These are phyloP conservation scores for Blastobotrys niveus DNA, from an alignment of 1,139 yeast genomes.

Conservation along the genomic window DNA sequence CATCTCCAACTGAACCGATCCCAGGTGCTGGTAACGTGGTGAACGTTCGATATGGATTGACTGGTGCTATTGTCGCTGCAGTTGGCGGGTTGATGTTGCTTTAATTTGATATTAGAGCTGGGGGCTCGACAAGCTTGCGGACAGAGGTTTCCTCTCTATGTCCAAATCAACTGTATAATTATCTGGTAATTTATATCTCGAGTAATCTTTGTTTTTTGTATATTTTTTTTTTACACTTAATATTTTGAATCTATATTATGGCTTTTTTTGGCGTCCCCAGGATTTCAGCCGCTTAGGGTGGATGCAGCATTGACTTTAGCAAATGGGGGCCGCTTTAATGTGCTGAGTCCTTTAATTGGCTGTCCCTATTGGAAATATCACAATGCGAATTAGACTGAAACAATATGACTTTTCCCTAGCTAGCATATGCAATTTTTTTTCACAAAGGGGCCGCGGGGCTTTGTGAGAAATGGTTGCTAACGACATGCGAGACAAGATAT, in stretches of 20 bases:
- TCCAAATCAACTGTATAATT: background rate
- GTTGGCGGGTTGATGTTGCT: conserved; percentile 7
- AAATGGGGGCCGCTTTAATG: too few species aligned
- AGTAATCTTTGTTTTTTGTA: background rate
- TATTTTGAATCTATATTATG: background rate
- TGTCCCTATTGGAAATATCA: too few species aligned
- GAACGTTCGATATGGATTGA: conserved; percentile 2
- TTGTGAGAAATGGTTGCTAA: background rate
- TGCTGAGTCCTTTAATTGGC: too few species aligned
- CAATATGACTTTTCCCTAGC: background rate
- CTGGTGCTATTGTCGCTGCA: conserved; percentile 11
- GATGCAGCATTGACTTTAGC: too few species aligned
- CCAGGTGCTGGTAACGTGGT: conserved; percentile 1
- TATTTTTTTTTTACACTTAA: too few species aligned
- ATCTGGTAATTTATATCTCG: background rate
- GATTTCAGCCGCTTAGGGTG: too few species aligned
- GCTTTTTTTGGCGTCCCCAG: too few species aligned
- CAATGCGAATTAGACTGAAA: too few species aligned
- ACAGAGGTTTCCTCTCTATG: background rate
- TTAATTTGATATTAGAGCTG: background rate
- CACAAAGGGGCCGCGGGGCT: background rate
- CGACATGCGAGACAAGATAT: background rate
- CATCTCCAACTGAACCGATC: background rate
- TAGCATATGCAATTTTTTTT: too few species aligned
- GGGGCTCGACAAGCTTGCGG: background rate